Conservation (phyloP, 2,329 filamentous ascomycete genomes). For the Epichloe sp. region DNA sequence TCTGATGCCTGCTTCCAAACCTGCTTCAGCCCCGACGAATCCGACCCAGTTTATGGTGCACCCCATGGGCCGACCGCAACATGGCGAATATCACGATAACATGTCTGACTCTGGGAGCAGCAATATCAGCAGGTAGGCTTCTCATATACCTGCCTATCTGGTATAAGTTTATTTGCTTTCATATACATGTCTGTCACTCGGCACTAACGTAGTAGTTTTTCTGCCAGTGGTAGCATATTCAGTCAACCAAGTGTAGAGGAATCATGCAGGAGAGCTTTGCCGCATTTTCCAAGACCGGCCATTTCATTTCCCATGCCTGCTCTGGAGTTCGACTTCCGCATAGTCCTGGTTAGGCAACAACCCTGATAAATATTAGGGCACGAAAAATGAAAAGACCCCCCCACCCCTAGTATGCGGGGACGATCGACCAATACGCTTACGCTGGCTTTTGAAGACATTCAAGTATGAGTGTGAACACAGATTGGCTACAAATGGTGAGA, state of each 20-base stretch:
- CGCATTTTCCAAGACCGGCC: conserved; percentile 28
- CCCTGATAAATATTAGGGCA: background rate
- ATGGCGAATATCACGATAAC: conserved; percentile 5
- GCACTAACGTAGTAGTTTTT: background rate
- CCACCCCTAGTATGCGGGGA: background rate
- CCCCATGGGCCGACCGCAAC: background rate
- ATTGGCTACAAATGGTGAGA: no score
- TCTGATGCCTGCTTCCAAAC: conserved; percentile 1
- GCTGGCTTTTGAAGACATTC: no score
- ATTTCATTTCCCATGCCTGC: conserved; percentile 31
- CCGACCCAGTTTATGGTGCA: conserved; percentile 1
- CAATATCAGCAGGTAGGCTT: conserved; percentile 6
- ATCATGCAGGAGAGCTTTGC: conserved; percentile 23
- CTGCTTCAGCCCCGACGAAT: background rate
- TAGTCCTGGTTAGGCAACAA: conserved; percentile 16
- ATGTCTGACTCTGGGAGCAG: conserved; percentile 8
- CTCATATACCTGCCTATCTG: background rate
- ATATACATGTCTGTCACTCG: no score
- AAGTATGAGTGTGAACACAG: no score
- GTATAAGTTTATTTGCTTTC: no score
- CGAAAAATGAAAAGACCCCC: background rate
- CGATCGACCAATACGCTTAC: background rate
- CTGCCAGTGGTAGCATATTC: conserved; percentile 3
- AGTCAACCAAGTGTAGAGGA: conserved; percentile 22
- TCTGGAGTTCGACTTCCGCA: conserved; percentile 36